Evolutionary conservation across 2,329 filamentous ascomycete species (phyloP).

Genomic region (Apiospora hydei): DNA sequence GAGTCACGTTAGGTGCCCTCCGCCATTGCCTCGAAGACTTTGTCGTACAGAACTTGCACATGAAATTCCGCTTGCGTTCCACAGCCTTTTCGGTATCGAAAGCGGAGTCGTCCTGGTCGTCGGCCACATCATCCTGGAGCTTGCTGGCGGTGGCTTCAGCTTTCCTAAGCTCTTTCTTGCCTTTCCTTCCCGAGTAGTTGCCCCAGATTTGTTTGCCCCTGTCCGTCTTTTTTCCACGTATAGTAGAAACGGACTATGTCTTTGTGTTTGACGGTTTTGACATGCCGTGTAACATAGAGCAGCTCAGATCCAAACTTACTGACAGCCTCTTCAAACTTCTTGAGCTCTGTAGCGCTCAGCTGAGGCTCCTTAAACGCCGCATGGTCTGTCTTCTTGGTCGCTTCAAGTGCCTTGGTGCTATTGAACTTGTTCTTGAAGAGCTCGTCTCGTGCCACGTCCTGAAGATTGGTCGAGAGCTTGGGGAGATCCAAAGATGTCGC

Average conservation of each 20-base stretch:
- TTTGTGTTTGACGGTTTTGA: conserved; percentile 80
- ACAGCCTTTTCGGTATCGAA: conserved; percentile 89
- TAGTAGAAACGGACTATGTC: conserved; percentile 94
- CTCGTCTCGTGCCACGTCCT: conserved; percentile 81
- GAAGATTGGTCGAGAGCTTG: conserved; percentile 81
- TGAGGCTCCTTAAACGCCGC: conserved; percentile 85
- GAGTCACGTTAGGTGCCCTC: conserved; percentile 79
- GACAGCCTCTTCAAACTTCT: conserved; percentile 92
- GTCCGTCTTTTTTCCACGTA: conserved; percentile 95
- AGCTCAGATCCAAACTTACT: conserved; percentile 91
- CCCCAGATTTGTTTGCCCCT: conserved; percentile 90
- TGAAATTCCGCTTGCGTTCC: conserved; percentile 80
- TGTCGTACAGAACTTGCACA: conserved; percentile 91
- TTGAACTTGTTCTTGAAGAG: conserved; percentile 78
- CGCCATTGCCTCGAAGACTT: conserved; percentile 89
- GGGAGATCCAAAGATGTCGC: conserved; percentile 68
- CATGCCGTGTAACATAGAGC: conserved; percentile 80
- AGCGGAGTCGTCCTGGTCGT: conserved; percentile 92
- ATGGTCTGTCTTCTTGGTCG: conserved; percentile 72
- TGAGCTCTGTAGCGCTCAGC: conserved; percentile 77
- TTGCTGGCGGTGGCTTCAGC: conserved; percentile 75
- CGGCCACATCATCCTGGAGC: conserved; percentile 88
- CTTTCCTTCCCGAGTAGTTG: conserved; percentile 84
- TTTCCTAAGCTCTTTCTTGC: conserved; percentile 84
- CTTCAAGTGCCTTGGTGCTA: conserved; percentile 71